Evolutionary conservation across 306 rosid species (phyloP).

Genomic region (Cucumis melo): DNA sequence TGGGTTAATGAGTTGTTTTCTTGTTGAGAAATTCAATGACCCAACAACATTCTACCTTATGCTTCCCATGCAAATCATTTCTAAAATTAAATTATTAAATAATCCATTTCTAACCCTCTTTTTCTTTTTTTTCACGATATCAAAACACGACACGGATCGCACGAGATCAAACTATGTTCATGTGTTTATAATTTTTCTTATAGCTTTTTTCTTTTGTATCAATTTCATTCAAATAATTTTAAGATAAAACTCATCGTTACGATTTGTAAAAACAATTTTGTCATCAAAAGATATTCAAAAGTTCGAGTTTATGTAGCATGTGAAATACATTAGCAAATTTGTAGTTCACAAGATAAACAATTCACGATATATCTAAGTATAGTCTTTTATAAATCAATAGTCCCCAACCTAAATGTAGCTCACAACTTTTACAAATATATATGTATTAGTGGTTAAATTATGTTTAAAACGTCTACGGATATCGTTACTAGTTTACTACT

Average conservation of each 20-base stretch:
- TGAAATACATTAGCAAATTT: not conserved
- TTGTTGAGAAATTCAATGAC: not conserved
- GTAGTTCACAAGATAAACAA: not conserved
- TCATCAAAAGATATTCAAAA: not conserved
- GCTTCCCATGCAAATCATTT: slow-evolving; percentile 1
- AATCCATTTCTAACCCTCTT: not conserved
- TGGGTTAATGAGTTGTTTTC: slow-evolving; percentile 8
- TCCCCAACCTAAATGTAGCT: not conserved
- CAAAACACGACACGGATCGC: no score
- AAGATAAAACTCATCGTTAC: not conserved
- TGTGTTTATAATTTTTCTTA: no score
- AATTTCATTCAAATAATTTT: not conserved
- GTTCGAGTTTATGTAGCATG: not conserved
- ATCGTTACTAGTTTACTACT: no score
- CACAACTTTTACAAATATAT: not conserved
- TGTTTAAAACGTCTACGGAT: no score
- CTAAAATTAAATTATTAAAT: not conserved
- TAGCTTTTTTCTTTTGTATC: no score
- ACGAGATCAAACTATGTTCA: no score
- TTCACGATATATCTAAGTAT: not conserved
- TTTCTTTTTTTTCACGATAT: not conserved
- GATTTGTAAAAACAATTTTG: not conserved
- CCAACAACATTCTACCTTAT: slow-evolving; percentile 4
- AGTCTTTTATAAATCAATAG: not conserved
- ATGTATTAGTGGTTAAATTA: no score